Conservation (phyloP, 805 yeast species). For the Monosporozyma aquatica region DNA sequence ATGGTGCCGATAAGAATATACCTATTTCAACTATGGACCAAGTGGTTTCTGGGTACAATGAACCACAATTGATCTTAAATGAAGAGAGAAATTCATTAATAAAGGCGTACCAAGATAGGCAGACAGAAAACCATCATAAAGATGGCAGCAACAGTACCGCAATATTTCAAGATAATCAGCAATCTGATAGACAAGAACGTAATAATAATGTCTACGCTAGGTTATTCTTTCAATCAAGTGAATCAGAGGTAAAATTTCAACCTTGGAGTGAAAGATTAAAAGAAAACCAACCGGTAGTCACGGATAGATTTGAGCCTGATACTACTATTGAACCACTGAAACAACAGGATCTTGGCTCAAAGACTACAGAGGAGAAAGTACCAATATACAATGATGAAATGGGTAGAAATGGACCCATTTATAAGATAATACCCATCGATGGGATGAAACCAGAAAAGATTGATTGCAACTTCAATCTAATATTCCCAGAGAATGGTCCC, state of each 20-base stretch:
- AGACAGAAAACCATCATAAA: too few species aligned
- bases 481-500: conserved; percentile 33
- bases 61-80: background rate
- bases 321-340: conserved; percentile 1
- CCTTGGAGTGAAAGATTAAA: conserved; percentile 1
- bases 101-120: background rate
- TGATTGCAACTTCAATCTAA: conserved; percentile 48
- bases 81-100: background rate
- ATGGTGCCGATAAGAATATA: background rate
- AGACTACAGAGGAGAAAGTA: conserved; percentile 18
- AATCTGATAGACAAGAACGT: background rate
- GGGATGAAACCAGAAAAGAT: conserved; percentile 54
- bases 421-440: conserved; percentile 40
- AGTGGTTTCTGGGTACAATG: background rate
- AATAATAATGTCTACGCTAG: background rate
- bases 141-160: too few species aligned
- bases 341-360: conserved; percentile 3
- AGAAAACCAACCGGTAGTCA: background rate
- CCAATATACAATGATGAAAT: conserved; percentile 34
- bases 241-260: background rate
- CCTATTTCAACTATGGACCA: background rate
- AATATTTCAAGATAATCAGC: too few species aligned
- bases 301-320: conserved; percentile 2
- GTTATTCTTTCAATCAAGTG: background rate
- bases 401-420: conserved; percentile 33